Percentiles rank a stretch among this genome's conserved stretches.
Evolutionary conservation across 2,329 filamentous ascomycete genomes (phyloP).

Genomic region (Sphaceloma murrayae): DNA sequence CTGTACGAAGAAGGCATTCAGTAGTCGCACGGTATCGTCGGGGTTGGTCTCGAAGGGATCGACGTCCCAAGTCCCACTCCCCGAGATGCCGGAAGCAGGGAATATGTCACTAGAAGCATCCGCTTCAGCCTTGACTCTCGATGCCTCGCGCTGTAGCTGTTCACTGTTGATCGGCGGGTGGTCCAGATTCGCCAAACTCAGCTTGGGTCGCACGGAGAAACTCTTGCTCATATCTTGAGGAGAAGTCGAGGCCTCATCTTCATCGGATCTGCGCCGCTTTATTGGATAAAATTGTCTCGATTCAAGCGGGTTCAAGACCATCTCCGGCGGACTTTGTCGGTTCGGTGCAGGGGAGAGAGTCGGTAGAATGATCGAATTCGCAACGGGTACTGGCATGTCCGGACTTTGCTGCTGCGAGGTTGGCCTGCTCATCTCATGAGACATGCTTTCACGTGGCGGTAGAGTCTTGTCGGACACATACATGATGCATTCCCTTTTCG

Average conservation of each 20-base stretch:
- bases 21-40: constrained; percentile 41
- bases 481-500: constrained; percentile 76
- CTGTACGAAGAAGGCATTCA: constrained; percentile 49
- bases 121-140: constrained; percentile 18
- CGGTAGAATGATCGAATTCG: constrained; percentile 20
- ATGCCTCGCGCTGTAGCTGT: background rate
- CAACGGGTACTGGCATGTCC: constrained; percentile 20
- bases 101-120: constrained; percentile 24
- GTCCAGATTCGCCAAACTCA: background rate
- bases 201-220: constrained; percentile 7
- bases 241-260: background rate
- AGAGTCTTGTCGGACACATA: constrained; percentile 31
- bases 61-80: constrained; percentile 31
- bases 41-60: constrained; percentile 48
- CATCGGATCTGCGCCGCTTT: constrained; percentile 11
- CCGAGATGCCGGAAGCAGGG: background rate
- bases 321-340: background rate
- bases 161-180: background rate
- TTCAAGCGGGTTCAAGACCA: background rate
- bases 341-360: constrained; percentile 6
- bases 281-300: background rate
- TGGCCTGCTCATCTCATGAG: constrained; percentile 21
- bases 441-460: constrained; percentile 24
- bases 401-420: constrained; percentile 17
- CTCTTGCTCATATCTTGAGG: constrained; percentile 2